A percentile compares a stretch with the other conserved stretches of the same genome.
phyloP scores from a whole-genome alignment of 164 flowering plant species.

The Stephania cephalantha region DNA sequence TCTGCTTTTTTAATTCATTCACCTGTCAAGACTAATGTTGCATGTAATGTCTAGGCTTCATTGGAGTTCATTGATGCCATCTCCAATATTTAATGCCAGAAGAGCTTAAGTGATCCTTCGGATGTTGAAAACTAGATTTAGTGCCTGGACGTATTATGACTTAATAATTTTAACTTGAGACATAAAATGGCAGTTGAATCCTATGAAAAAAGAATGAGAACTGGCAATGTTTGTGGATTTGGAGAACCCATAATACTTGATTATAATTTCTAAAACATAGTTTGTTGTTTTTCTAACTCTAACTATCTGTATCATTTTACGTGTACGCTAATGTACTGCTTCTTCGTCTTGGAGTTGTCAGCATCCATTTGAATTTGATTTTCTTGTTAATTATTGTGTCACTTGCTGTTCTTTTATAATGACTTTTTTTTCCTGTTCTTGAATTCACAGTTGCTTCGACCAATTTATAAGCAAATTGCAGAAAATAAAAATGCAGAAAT shows the following conservation, averaged over 20 bases:
- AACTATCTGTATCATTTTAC: background rate
- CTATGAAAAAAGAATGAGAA: background rate
- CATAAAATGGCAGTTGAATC: background rate
- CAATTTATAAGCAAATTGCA: slow-evolving; percentile 95
- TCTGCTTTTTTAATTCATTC: background rate
- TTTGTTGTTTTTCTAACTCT: background rate
- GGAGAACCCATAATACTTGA: background rate
- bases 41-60: background rate
- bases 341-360: background rate
- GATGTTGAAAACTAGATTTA: background rate
- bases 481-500: slow-evolving; percentile 99
- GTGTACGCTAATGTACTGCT: background rate
- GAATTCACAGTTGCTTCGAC: slow-evolving; percentile 80
- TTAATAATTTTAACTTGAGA: background rate
- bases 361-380: background rate
- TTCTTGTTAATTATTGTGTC: background rate
- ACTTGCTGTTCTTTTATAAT: background rate
- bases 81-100: background rate
- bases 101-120: background rate
- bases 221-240: background rate
- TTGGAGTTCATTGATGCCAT: background rate
- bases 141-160: background rate
- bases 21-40: background rate
- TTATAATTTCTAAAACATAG: background rate
- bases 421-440: slow-evolving; percentile 4